phyloP scores from a whole-genome alignment of 495 filamentous ascomycete genomes.

The Aspergillus homomorphus region DNA sequence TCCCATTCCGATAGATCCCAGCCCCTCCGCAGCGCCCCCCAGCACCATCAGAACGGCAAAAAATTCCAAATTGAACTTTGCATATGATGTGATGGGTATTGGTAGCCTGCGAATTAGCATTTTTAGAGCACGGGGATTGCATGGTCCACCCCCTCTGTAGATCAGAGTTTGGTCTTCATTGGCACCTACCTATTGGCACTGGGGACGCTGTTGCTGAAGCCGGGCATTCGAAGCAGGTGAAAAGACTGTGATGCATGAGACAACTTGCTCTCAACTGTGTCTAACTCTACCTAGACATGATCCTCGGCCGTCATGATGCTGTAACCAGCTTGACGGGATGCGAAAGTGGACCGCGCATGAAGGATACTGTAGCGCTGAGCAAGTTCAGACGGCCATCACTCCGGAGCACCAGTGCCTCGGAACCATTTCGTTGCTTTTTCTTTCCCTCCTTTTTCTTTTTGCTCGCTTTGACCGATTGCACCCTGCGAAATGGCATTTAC shows the following conservation, averaged over 20 bases:
- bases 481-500: background rate
- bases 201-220: background rate
- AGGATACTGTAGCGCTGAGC: background rate
- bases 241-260: background rate
- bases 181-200: background rate
- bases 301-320: background rate
- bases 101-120: background rate
- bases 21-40: conserved; percentile 5
- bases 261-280: background rate
- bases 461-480: background rate
- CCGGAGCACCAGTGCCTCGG: background rate
- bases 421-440: background rate
- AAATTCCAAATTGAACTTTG: conserved; percentile 8
- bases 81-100: background rate
- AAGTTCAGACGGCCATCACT: background rate
- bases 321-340: conserved; percentile 2
- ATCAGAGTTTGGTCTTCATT: conserved; percentile 5
- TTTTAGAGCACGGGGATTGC: background rate
- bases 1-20: conserved; percentile 1
- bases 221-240: background rate
- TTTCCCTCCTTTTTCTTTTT: background rate
- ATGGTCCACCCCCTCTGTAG: background rate
- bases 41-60: conserved; percentile 4
- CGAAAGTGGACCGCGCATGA: background rate
- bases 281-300: background rate